Conservation (phyloP, 164 flowering plant genomes). For the Tetrastigma voinierianum region DNA sequence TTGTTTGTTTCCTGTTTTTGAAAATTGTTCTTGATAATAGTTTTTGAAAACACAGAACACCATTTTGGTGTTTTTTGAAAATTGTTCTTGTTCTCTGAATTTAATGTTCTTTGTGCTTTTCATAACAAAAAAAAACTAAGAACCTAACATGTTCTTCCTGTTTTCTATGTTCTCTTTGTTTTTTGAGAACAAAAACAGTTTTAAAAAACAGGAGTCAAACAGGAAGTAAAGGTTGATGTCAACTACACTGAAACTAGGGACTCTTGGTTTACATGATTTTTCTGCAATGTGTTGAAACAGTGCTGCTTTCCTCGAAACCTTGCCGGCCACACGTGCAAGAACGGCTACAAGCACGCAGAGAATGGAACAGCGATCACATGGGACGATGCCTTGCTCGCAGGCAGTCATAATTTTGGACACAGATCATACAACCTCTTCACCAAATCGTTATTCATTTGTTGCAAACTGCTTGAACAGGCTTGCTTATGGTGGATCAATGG, state of each 20-base stretch:
- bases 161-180: no score
- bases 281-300: slow-evolving; percentile 29
- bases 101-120: no score
- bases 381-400: slow-evolving; percentile 72
- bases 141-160: no score
- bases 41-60: no score
- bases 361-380: slow-evolving; percentile 71
- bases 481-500: slow-evolving; percentile 62
- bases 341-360: slow-evolving; percentile 67
- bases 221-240: neutral
- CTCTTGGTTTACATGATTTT: slow-evolving; percentile 1
- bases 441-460: slow-evolving; percentile 80
- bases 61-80: no score
- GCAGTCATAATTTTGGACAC: slow-evolving; percentile 60
- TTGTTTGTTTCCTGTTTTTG: neutral
- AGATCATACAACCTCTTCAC: slow-evolving; percentile 85
- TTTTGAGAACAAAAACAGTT: no score
- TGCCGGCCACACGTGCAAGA: slow-evolving; percentile 64
- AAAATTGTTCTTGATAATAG: no score
- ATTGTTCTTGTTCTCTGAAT: no score
- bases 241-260: neutral
- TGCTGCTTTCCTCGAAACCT: slow-evolving; percentile 86
- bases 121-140: no score
- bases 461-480: slow-evolving; percentile 81
- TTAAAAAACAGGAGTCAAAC: no score